Evolutionary conservation across 345 rosid species (phyloP), one percentile per base, ranked within the genome.

Genomic region (Sapria himalayana): DNA sequence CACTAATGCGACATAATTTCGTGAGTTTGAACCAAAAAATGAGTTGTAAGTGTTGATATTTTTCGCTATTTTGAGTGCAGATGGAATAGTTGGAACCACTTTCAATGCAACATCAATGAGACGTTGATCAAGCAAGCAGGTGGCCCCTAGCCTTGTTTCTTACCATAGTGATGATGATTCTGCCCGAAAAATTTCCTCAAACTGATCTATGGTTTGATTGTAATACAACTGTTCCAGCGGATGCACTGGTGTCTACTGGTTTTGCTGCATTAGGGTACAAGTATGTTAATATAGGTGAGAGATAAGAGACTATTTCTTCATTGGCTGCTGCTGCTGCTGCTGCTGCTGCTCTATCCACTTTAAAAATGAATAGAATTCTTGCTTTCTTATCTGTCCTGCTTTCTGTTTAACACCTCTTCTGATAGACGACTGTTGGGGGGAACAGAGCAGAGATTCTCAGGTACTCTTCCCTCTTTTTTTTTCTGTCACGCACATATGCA

Each of bases 41-140:
- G n/a, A n/a, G n/a, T n/a, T n/a, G n/a, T n/a, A n/a, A n/a, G n/a
- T n/a, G n/a, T n/a, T n/a, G n/a, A 15, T 37, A 1, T 37, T 37
- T 11, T 27, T 29, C 27, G 4, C 4, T 8, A 7, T 4, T 24
- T 1, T 53, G 37, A 13, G 1, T 65, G 64, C 46, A 89, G 95
- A 50, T 89, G 95, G 98, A 89, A 76, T 38, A 82, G 95, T 54
- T 89, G 98, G 95, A 89, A 89, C 41, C 95, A 89, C 62, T 82
- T 79, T 40, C 9, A 31, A 31, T 89, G 93, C 57, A 39, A 52
- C 13, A 74, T 89, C 43, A 52, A 66, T 21, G 98, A 79, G 51
- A 65, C 34, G 8, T 56, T 66, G 19, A 82, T 89, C 61, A 77
- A 35, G 61, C 69, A 71, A 59, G 74, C 93, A 16, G 92, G 98